Base-by-base conservation (phyloP, 2,329 filamentous ascomycete genomes). In the Byssothecium circinans region DNA sequence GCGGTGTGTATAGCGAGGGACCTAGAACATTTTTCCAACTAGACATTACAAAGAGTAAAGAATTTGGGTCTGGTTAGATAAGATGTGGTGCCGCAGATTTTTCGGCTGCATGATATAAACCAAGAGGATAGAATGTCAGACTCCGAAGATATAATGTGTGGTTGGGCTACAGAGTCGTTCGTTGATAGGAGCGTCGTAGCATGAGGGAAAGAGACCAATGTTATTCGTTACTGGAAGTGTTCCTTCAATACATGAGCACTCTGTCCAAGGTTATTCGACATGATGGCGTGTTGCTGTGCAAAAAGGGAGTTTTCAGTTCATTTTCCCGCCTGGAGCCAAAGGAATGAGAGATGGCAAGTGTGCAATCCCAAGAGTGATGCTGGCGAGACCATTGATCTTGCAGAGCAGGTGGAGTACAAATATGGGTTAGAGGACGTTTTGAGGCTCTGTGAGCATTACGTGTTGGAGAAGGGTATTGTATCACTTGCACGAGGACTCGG, bases 341-440 rank as follows among this genome's bases (percentile, higher is more conserved):
- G 54, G 79, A 79, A 0, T 74, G 80, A 81, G 57, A 74, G 74
- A 20, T 84, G 81, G 80, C 78, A 83, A 64, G 65, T 84, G 32
- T 83, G 81, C 57, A 76, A 83, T 56, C 68, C 83, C 2, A 63
- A 60, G 5, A 65, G 67, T 1, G 81, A 84, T 51, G 77, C 77
- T 0, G 79, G 79, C 3, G 78, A 84, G 61, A 68, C 75, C 0
- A 63, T 75, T 40, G 76, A 80, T 56, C 54, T 79, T 22, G 37
- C 42, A 0, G 70, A 70, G 19, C 52, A 62, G 35, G 61, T 73
- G 23, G 32, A 37, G 22, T 41, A 68, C 66, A 14, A 75, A 78
- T 39, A 68, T 3, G 27, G 73, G 4, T 49, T 83, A 33, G 57
- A 75, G 48, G 69, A 75, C 47, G 66, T 83, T 58, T 61, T 82